Percentiles rank a stretch among this genome's conserved stretches.
Evolutionary conservation across 305 asterid genomes (phyloP).

Genomic region (Fraxinus paxiana): DNA sequence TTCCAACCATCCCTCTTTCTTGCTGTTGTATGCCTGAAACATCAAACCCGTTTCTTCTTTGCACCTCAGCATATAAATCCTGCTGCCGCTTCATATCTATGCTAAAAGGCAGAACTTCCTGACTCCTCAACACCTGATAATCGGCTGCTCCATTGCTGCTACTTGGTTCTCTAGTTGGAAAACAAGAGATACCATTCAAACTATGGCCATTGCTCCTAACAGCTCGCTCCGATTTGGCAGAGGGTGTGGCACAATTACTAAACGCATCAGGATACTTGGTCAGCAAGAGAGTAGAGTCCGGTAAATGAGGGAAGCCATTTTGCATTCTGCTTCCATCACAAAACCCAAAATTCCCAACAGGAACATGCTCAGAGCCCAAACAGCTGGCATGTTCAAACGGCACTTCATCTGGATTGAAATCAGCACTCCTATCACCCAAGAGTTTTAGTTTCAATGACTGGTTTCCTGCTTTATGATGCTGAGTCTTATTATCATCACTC

Average conservation of each 20-base stretch:
- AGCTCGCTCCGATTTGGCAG: conserved; percentile 48
- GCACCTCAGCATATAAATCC: conserved; percentile 58
- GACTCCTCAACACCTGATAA: conserved; percentile 43
- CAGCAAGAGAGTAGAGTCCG: conserved; percentile 60
- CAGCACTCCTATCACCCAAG: conserved; percentile 32
- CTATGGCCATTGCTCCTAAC: conserved; percentile 32
- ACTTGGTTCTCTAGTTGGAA: conserved; percentile 33
- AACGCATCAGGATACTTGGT: conserved; percentile 83
- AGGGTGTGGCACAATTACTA: conserved; percentile 39
- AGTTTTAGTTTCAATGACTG: conserved; percentile 42
- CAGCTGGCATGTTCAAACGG: conserved; percentile 40
- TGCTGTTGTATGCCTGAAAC: conserved; percentile 53
- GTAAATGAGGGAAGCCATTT: conserved; percentile 48
- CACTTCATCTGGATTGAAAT: conserved; percentile 42
- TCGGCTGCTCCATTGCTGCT: conserved; percentile 42
- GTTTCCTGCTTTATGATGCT: conserved; percentile 29
- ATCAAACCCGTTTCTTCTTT: conserved; percentile 64
- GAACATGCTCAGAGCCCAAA: conserved; percentile 48
- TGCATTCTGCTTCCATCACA: conserved; percentile 56
- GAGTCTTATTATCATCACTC: conserved; percentile 31
- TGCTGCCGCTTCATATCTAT: conserved; percentile 55
- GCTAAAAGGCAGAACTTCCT: conserved; percentile 47
- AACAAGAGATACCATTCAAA: conserved; percentile 46
- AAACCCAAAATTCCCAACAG: conserved; percentile 40
- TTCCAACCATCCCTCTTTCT: conserved; percentile 50